These are phyloP conservation scores for Melianthus villosus DNA, from an alignment of 441 rosid genomes.

Conservation along the genomic window DNA sequence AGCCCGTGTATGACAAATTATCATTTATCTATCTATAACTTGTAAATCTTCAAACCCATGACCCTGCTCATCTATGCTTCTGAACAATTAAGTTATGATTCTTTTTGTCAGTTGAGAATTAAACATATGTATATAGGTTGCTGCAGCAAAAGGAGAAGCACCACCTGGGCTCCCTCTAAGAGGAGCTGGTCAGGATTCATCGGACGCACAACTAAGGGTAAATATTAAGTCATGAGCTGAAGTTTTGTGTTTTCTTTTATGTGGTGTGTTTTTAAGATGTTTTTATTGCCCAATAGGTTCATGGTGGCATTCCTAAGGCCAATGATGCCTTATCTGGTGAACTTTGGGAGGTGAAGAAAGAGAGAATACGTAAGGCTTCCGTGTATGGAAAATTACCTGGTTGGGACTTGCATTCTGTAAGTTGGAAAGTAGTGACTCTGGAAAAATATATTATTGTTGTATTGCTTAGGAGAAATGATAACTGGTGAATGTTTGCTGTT, in stretches of 20 bases:
- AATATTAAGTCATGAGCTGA: slow-evolving; percentile 10
- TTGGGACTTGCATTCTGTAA: slow-evolving; percentile 96
- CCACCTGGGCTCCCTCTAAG: slow-evolving; percentile 96
- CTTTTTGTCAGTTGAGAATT: too few relatives aligned
- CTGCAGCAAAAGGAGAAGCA: slow-evolving; percentile 98
- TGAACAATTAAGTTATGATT: too few relatives aligned
- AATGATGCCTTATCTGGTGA: slow-evolving; percentile 91
- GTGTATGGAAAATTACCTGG: slow-evolving; percentile 65
- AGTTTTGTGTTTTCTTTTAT: slow-evolving; percentile 6
- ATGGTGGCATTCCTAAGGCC: slow-evolving; percentile 66
- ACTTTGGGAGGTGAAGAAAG: slow-evolving; percentile 75
- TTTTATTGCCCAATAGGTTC: slow-evolving; percentile 28
- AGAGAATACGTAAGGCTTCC: slow-evolving; percentile 72
- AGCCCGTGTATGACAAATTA: too few relatives aligned
- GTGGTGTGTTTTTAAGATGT: slow-evolving; percentile 3
- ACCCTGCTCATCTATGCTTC: too few relatives aligned
- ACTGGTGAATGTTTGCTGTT: not conserved
- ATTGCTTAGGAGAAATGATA: not conserved
- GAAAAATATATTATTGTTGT: not conserved
- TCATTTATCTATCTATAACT: too few relatives aligned
- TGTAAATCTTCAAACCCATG: too few relatives aligned
- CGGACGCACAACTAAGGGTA: slow-evolving; percentile 73
- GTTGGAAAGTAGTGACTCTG: slow-evolving; percentile 17
- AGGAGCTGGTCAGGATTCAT: slow-evolving; percentile 94
- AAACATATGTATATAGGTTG: too few relatives aligned